Conservation (phyloP, 305 asterid species). For the Solanum aculeatissimum region DNA sequence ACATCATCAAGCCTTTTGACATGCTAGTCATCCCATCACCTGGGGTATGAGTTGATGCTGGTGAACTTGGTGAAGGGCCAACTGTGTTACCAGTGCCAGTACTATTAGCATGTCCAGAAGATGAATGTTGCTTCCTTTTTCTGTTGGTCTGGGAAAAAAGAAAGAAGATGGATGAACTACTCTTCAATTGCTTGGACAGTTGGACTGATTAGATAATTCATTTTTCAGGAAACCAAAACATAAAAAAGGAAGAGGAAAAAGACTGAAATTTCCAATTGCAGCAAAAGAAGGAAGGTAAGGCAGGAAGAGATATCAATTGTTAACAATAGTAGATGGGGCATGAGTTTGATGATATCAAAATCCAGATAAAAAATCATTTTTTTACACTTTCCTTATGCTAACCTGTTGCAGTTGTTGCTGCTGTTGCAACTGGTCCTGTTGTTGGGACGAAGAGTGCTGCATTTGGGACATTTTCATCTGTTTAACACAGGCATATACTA, state of each 20-base stretch:
- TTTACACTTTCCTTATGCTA: conserved; percentile 7
- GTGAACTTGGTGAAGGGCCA: conserved; percentile 93
- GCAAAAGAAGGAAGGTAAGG: neutral
- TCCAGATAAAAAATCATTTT: neutral
- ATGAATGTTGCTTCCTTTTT: conserved; percentile 91
- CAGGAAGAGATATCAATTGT: neutral
- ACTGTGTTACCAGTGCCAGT: conserved; percentile 97
- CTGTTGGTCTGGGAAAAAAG: conserved; percentile 51
- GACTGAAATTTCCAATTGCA: neutral
- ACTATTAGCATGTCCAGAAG: conserved; percentile 98
- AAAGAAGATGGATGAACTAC: neutral
- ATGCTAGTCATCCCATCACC: conserved; percentile 90
- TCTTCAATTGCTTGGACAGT: neutral
- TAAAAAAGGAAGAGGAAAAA: neutral
- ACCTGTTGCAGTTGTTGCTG: conserved; percentile 72
- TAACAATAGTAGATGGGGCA: neutral
- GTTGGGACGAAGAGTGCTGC: conserved; percentile 91
- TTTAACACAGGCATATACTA: neutral
- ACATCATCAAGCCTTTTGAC: conserved; percentile 77
- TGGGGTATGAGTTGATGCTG: conserved; percentile 89
- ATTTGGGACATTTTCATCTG: conserved; percentile 86
- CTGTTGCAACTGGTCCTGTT: conserved; percentile 89
- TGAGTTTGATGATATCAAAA: neutral
- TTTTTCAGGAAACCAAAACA: neutral
- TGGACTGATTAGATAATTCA: neutral